Evolutionary conservation across 495 filamentous ascomycete genomes (phyloP).

Genomic region (Terfezia boudieri): DNA sequence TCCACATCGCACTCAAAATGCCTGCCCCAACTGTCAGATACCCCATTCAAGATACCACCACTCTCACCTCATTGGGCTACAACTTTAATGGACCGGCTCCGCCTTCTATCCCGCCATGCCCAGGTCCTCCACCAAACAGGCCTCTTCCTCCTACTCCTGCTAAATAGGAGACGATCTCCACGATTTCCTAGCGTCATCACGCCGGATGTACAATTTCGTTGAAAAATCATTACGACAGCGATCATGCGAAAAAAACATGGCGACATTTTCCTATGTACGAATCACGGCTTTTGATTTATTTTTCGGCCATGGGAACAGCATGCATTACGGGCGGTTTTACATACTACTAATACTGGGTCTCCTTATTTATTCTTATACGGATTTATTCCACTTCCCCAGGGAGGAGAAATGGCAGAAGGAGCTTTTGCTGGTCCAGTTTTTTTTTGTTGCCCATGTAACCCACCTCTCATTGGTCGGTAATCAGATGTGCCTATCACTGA

Average conservation of each 20-base stretch:
- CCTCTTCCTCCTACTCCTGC: constrained; percentile 18
- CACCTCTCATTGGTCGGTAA: too few species aligned
- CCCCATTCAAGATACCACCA: constrained; percentile 19
- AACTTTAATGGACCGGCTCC: constrained; percentile 20
- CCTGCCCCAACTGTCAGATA: constrained; percentile 17
- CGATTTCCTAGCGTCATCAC: not conserved
- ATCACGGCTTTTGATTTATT: not conserved
- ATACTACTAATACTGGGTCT: too few species aligned
- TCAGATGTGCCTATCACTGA: too few species aligned
- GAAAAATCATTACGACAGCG: not conserved
- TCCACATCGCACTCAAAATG: constrained; percentile 12
- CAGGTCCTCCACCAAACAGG: constrained; percentile 18
- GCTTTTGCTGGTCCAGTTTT: too few species aligned
- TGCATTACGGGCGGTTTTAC: too few species aligned
- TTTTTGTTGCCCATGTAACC: too few species aligned
- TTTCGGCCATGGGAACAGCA: too few species aligned
- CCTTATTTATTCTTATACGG: too few species aligned
- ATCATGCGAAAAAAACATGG: not conserved
- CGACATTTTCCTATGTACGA: not conserved
- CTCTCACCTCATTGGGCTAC: constrained; percentile 17
- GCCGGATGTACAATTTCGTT: not conserved
- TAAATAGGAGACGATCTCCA: constrained; percentile 4
- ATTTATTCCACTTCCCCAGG: too few species aligned
- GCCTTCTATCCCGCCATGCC: constrained; percentile 13
- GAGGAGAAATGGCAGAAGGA: too few species aligned